A percentile compares a stretch with the other conserved stretches of the same genome.
phyloP scores from a whole-genome alignment of 2,329 filamentous ascomycete genomes.

The Plectosphaerella plurivora region DNA sequence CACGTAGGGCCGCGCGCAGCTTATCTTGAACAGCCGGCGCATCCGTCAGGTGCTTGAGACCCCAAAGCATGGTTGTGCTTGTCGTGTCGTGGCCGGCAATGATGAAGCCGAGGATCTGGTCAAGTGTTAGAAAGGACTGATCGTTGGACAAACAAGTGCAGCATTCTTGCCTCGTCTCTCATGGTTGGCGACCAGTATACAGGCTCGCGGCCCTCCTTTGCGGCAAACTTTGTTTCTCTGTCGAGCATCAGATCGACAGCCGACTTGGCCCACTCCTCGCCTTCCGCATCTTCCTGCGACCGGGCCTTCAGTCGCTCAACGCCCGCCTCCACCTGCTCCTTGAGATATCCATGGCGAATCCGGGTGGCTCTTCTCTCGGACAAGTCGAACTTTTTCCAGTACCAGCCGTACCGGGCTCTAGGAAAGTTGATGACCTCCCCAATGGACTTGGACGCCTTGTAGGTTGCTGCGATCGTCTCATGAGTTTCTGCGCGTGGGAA shows the following conservation, averaged over 20 bases:
- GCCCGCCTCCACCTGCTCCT: neutral
- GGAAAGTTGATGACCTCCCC: neutral
- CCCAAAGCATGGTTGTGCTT: constrained; percentile 21
- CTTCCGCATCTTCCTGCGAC: neutral
- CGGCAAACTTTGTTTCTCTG: constrained; percentile 2
- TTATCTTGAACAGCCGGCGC: constrained; percentile 1
- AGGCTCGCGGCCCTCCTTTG: neutral
- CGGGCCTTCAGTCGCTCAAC: neutral
- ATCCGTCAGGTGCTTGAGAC: constrained; percentile 14
- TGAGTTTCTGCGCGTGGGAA: constrained; percentile 5
- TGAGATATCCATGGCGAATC: neutral
- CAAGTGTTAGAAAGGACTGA: too few species aligned
- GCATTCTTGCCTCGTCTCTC: neutral
- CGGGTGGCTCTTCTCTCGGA: neutral
- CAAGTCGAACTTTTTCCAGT: neutral
- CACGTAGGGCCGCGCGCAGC: constrained; percentile 3
- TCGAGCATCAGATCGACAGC: constrained; percentile 2
- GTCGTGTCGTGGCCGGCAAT: constrained; percentile 24
- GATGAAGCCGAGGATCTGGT: constrained; percentile 18
- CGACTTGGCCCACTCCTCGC: neutral
- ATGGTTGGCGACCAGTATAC: neutral
- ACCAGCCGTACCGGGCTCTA: neutral
- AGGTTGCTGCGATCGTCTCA: constrained; percentile 6
- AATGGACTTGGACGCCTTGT: constrained; percentile 3
- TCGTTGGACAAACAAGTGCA: too few species aligned